These are phyloP conservation scores for Ceratobasidium sp. DNA, from an alignment of 1,284 basidiomycete species.

Conservation along the genomic window DNA sequence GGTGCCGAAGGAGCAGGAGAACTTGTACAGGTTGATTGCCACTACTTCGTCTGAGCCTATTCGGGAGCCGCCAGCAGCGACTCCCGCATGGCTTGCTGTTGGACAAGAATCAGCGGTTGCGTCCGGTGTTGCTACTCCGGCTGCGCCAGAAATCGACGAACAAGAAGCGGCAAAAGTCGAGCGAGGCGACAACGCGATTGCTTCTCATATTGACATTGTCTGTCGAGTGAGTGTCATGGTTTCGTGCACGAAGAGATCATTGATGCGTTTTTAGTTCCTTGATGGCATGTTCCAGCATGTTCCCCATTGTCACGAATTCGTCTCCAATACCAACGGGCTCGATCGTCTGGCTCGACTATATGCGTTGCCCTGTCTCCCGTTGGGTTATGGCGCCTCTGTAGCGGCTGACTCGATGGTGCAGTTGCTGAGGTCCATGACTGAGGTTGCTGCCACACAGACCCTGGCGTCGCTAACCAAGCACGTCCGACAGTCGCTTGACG, in stretches of 20 bases:
- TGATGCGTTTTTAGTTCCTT: conserved; percentile 69
- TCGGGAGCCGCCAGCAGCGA: conserved; percentile 8
- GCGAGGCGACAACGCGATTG: conserved; percentile 69
- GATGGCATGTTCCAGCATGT: conserved; percentile 94
- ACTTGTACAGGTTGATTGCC: conserved; percentile 68
- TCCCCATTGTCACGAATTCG: conserved; percentile 91
- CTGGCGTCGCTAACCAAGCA: conserved; percentile 77
- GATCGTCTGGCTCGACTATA: conserved; percentile 81
- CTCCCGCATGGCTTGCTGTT: conserved; percentile 27
- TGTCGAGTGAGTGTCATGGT: conserved; percentile 66
- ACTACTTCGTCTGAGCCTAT: not conserved
- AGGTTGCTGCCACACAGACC: conserved; percentile 83
- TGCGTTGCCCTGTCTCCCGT: conserved; percentile 86
- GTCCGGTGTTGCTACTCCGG: conserved; percentile 48
- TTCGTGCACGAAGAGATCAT: conserved; percentile 31
- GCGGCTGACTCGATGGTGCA: conserved; percentile 87
- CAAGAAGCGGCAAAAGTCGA: conserved; percentile 45
- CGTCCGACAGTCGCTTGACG: conserved; percentile 75
- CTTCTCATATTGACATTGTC: conserved; percentile 80
- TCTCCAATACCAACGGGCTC: conserved; percentile 79
- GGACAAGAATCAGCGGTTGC: conserved; percentile 30
- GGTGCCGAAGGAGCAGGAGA: conserved; percentile 67
- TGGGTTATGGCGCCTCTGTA: conserved; percentile 85
- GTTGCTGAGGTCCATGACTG: conserved; percentile 88
- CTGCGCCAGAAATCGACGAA: conserved; percentile 47